A percentile compares a stretch with the other conserved stretches of the same genome.
Evolutionary conservation across 495 filamentous ascomycete genomes (phyloP).

Genomic region (Sporormia fimetaria): DNA sequence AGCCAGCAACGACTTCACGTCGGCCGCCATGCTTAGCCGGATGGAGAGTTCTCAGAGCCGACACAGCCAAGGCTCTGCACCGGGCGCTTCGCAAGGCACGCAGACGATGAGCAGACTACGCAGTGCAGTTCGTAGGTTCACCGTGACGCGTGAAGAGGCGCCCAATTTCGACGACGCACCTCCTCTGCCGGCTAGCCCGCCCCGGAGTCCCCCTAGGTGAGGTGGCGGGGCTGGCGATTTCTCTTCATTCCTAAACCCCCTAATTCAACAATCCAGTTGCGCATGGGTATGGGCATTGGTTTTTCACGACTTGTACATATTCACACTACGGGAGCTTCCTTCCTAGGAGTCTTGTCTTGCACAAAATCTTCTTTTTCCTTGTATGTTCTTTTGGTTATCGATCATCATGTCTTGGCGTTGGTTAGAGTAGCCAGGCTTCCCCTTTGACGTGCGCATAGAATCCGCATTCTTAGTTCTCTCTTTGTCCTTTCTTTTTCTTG

Average conservation of each 20-base stretch:
- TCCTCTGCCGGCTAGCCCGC: slow-evolving; percentile 4
- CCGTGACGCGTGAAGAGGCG: slow-evolving; percentile 19
- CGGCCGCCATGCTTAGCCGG: slow-evolving; percentile 67
- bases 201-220: slow-evolving; percentile 7
- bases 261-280: too few relatives aligned
- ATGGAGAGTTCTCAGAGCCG: slow-evolving; percentile 45
- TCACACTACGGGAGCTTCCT: slow-evolving; percentile 2
- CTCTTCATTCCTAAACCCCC: neutral
- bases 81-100: neutral
- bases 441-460: neutral
- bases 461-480: slow-evolving; percentile 1
- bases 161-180: slow-evolving; percentile 5
- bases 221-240: too few relatives aligned
- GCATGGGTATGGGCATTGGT: too few relatives aligned
- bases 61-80: slow-evolving; percentile 1
- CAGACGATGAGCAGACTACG: slow-evolving; percentile 19
- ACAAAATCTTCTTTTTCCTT: slow-evolving; percentile 19
- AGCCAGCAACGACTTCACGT: slow-evolving; percentile 78
- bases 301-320: slow-evolving; percentile 22
- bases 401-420: slow-evolving; percentile 18
- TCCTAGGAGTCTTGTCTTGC: slow-evolving; percentile 5
- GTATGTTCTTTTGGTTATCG: slow-evolving; percentile 5
- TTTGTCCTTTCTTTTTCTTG: slow-evolving; percentile 3
- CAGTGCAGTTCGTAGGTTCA: slow-evolving; percentile 17
- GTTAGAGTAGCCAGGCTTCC: slow-evolving; percentile 10